phyloP scores from a whole-genome alignment of 495 filamentous ascomycete genomes.

The Aspergillus cavernicola region DNA sequence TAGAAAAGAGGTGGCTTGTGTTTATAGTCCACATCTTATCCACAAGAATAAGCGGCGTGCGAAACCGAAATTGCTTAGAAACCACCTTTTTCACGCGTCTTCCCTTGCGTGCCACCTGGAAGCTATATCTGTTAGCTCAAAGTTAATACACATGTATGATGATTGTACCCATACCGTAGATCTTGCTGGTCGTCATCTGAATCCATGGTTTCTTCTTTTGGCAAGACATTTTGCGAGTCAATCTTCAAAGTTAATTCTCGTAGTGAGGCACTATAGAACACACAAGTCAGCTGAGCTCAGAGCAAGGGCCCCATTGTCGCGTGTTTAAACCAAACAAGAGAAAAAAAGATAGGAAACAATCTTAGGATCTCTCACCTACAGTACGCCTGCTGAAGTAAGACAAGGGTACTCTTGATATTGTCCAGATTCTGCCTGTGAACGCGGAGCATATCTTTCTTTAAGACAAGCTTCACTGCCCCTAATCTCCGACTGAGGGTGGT shows the following conservation, averaged over 20 bases:
- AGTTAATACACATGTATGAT: neutral
- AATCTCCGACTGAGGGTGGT: neutral
- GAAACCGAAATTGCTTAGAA: neutral
- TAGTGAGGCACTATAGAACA: neutral
- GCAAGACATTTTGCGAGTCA: neutral
- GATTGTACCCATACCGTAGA: neutral
- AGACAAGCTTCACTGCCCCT: neutral
- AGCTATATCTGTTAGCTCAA: neutral
- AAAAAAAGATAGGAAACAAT: no score
- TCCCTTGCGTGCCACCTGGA: neutral
- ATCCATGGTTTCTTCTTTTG: neutral
- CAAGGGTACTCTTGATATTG: neutral
- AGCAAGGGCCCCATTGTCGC: no score
- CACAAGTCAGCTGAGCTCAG: no score
- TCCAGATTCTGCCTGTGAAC: neutral
- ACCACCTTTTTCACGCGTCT: neutral
- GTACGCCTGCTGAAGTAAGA: neutral
- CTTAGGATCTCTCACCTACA: neutral
- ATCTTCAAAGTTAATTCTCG: neutral
- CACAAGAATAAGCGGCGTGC: neutral
- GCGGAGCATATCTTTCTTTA: neutral
- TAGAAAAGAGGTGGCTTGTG: neutral
- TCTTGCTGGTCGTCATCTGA: neutral
- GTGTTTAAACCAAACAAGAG: no score
- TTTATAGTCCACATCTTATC: conserved; percentile 1